Conservation (phyloP, 805 yeast species). For the Starmera pachycereana region DNA sequence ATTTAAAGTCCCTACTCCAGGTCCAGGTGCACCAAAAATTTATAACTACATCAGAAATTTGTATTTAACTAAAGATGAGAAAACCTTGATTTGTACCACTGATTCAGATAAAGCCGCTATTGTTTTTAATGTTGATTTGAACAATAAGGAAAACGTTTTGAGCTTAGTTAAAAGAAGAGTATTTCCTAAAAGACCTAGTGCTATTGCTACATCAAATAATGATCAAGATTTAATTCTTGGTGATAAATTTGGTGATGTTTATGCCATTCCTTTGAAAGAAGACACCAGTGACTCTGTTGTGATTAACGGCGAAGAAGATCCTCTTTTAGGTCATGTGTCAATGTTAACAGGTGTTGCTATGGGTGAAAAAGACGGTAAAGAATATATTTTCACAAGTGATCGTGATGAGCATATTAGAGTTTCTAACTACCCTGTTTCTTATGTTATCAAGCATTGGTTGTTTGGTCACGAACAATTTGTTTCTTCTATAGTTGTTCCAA, state of each 20-base stretch:
- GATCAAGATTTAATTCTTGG: conserved; percentile 59
- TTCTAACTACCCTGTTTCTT: conserved; percentile 69
- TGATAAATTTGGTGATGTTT: conserved; percentile 96
- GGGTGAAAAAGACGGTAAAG: conserved; percentile 31
- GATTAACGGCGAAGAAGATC: conserved; percentile 39
- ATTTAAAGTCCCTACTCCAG: conserved; percentile 50
- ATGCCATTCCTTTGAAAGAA: conserved; percentile 34
- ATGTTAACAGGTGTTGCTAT: conserved; percentile 76
- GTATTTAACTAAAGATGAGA: conserved; percentile 40
- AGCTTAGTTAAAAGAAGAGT: conserved; percentile 55
- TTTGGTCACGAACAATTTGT: conserved; percentile 85
- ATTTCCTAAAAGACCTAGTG: conserved; percentile 89
- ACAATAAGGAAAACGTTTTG: conserved; percentile 30
- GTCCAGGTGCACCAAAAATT: conserved; percentile 59
- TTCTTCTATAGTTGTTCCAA: conserved; percentile 49
- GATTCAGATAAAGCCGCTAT: conserved; percentile 78
- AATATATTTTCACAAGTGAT: conserved; percentile 67
- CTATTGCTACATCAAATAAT: conserved; percentile 59
- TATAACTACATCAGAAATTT: conserved; percentile 62
- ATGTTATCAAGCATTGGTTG: conserved; percentile 69
- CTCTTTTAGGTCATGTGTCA: conserved; percentile 91
- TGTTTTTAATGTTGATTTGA: conserved; percentile 34
- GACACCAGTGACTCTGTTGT: conserved; percentile 24
- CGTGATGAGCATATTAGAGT: conserved; percentile 94
- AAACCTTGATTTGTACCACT: conserved; percentile 54